These are phyloP conservation scores for Auricularia cornea DNA, from an alignment of 768 basidiomycete genomes.

Conservation along the genomic window DNA sequence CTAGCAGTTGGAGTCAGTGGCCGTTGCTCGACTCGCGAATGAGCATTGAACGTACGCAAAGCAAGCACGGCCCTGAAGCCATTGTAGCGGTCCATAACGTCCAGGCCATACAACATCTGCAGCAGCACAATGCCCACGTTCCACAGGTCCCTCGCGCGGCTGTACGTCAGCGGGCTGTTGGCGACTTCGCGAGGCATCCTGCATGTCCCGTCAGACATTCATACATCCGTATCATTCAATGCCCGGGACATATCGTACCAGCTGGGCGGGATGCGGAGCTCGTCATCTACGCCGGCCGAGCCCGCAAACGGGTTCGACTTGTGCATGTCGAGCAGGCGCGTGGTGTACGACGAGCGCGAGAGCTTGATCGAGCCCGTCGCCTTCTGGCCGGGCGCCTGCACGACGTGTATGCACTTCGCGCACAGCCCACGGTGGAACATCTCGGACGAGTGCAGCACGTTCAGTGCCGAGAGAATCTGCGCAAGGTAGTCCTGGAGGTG, in stretches of 20 bases:
- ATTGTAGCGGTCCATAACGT: slow-evolving; percentile 22
- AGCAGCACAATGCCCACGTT: slow-evolving; percentile 68
- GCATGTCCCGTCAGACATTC: background rate
- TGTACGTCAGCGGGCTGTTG: slow-evolving; percentile 71
- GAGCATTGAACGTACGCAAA: slow-evolving; percentile 35
- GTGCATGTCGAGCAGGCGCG: slow-evolving; percentile 69
- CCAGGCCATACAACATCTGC: slow-evolving; percentile 79
- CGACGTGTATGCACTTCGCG: background rate
- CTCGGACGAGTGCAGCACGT: slow-evolving; percentile 53
- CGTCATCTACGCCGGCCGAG: slow-evolving; percentile 21
- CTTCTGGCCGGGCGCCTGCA: background rate
- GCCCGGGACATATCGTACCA: too few relatives aligned
- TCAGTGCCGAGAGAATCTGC: slow-evolving; percentile 64
- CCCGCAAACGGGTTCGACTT: slow-evolving; percentile 70
- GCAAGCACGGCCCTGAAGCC: slow-evolving; percentile 38
- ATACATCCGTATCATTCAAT: too few relatives aligned
- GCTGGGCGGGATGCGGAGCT: slow-evolving; percentile 29
- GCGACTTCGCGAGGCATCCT: slow-evolving; percentile 76
- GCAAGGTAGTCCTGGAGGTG: slow-evolving; percentile 58
- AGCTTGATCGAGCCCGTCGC: slow-evolving; percentile 55
- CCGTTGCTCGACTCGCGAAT: too few relatives aligned
- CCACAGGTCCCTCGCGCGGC: slow-evolving; percentile 74
- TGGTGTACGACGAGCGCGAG: slow-evolving; percentile 61
- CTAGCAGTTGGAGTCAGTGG: slow-evolving; percentile 30
- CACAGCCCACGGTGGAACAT: slow-evolving; percentile 61